Evolutionary conservation across 805 yeast genomes (phyloP), one percentile per base, ranked within the genome.

Genomic region (Ogataea angusta): DNA sequence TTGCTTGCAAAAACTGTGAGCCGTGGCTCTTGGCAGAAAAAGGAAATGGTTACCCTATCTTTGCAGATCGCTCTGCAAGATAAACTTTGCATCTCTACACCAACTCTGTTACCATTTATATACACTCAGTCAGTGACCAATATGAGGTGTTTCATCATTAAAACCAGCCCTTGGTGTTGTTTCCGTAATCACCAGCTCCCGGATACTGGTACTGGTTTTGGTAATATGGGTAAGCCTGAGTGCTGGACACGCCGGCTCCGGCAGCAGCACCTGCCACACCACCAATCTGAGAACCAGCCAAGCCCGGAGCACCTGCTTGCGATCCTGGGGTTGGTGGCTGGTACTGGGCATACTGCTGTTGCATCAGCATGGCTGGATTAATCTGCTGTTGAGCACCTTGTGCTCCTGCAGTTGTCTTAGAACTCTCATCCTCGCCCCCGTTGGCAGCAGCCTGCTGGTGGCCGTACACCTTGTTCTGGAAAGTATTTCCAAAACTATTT

Each of bases 381-480:
- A 46, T 43, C 34, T 49, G 49, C 36, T 47, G 54, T 36, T 33
- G 57, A 29, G 46, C 45, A 13, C 50, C 25, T 24, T 45, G 48
- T 10, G 52, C 26, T 10, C 43, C 44, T 6, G 45, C 48, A 13
- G 45, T 21, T 4, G 48, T 31, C 8, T 43, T 43, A 21, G 37
- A 21, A 13, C 43, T 22, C 22, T 41, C 51, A 10, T 47, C 51
- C 28, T 43, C 51, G 10, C 34, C 41, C 21, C 51, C 51, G 30
- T 47, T 47, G 27, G 43, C 36, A n/a, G 42, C 42, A 33, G 46
- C 52, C 35, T 57, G 59, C 44, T 54, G 54, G 37, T 56, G 59
- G 47, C 50, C 52, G 42, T 58, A 57, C 29, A 56, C 46, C 47
- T 58, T 54, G 38, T 47, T 53, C 45, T 51, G 60, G 52, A 42